A percentile compares a stretch with the other conserved stretches of the same genome.
Evolutionary conservation across 2,329 filamentous ascomycete species (phyloP).

Genomic region (Boeremia exigua): DNA sequence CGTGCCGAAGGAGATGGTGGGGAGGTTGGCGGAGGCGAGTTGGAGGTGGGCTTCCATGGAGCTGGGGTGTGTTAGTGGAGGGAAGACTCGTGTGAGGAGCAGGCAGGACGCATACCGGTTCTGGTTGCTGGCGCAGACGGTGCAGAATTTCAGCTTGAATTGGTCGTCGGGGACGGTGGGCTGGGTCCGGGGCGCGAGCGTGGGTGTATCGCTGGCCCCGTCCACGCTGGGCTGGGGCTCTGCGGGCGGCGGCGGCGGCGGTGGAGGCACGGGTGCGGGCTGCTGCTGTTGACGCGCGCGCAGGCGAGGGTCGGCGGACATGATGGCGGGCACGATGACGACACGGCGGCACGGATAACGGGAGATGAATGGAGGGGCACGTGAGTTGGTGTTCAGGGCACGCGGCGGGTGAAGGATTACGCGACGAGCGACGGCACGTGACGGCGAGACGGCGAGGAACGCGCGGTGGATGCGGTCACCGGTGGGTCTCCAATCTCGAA

Average conservation of each 20-base stretch:
- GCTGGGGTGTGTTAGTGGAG: slow-evolving; percentile 52
- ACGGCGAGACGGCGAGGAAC: neutral
- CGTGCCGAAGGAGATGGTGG: slow-evolving; percentile 98
- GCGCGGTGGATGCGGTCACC: neutral
- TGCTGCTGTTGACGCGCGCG: slow-evolving; percentile 51
- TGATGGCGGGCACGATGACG: slow-evolving; percentile 17
- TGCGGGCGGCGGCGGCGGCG: slow-evolving; percentile 53
- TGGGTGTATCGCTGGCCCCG: slow-evolving; percentile 35
- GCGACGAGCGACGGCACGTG: slow-evolving; percentile 3
- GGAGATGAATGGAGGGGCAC: neutral
- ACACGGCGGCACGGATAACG: neutral
- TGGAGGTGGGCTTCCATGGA: slow-evolving; percentile 99
- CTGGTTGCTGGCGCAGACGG: slow-evolving; percentile 98
- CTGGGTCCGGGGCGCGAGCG: slow-evolving; percentile 25
- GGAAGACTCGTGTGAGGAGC: neutral
- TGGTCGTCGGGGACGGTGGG: slow-evolving; percentile 52
- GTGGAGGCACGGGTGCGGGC: slow-evolving; percentile 57
- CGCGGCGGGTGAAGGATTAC: neutral
- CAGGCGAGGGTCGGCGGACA: slow-evolving; percentile 57
- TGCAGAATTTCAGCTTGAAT: slow-evolving; percentile 97
- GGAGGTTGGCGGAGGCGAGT: slow-evolving; percentile 80
- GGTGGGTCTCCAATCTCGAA: slow-evolving; percentile 5
- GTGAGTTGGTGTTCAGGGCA: slow-evolving; percentile 3
- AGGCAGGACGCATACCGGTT: slow-evolving; percentile 75
- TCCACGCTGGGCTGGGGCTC: slow-evolving; percentile 46